Evolutionary conservation across 164 flowering plant species (phyloP).

Genomic region (Paratinospora sagittata): DNA sequence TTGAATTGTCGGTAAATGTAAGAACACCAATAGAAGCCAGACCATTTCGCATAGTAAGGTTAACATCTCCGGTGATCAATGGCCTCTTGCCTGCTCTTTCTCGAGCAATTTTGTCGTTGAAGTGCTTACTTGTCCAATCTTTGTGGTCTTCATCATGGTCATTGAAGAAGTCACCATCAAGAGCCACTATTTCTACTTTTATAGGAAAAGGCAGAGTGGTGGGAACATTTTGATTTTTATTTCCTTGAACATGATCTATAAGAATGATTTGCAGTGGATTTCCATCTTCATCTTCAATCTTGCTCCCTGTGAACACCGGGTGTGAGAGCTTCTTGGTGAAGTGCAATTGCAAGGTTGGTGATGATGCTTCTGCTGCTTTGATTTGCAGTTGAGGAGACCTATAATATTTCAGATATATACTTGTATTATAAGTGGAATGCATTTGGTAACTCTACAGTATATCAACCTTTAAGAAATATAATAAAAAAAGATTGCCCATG

Average conservation of each 20-base stretch:
- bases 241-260: slow-evolving; percentile 23
- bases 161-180: slow-evolving; percentile 64
- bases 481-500: too few relatives aligned
- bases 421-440: not conserved
- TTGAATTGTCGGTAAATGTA: slow-evolving; percentile 67
- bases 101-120: slow-evolving; percentile 35
- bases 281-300: slow-evolving; percentile 34
- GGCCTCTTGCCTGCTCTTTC: slow-evolving; percentile 64
- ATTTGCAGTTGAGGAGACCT: slow-evolving; percentile 46
- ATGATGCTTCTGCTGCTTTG: slow-evolving; percentile 39
- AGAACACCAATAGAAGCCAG: slow-evolving; percentile 31
- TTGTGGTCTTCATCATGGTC: slow-evolving; percentile 16
- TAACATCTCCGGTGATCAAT: slow-evolving; percentile 50
- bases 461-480: too few relatives aligned
- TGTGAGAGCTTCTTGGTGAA: slow-evolving; percentile 40
- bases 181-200: slow-evolving; percentile 49
- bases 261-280: slow-evolving; percentile 36
- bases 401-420: not conserved
- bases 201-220: slow-evolving; percentile 25
- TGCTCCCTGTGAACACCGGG: slow-evolving; percentile 61
- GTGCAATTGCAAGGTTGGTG: slow-evolving; percentile 30
- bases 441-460: too few relatives aligned
- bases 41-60: slow-evolving; percentile 42
- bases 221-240: slow-evolving; percentile 14
- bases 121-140: slow-evolving; percentile 47